Base-by-base conservation (phyloP, 2,329 filamentous ascomycete genomes). In the Talaromyces amestolkiae region DNA sequence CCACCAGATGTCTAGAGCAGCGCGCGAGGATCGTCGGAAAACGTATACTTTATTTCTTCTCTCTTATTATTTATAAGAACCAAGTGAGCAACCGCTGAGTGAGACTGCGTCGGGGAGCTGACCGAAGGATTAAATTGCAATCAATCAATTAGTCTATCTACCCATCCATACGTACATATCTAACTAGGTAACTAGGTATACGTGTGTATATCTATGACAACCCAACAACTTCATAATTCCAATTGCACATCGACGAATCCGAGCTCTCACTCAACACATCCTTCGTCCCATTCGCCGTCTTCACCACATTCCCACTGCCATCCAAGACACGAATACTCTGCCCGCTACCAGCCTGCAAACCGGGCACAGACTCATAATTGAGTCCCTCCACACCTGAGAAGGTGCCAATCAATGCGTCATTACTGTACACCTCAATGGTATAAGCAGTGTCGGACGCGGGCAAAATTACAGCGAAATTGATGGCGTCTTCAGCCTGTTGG, bases 221-320 rank as follows among this genome's bases (percentile, higher is more conserved):
- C 22, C 64, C 64, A 7, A 65, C 64, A 45, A 65, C 64, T 31
- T 65, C 64, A 53, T 65, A 65, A 43, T 65, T 65, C 58, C 58
- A 65, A 47, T 62, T 65, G 27, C 64, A 62, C n/a, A 61, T 15
- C 22, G 59, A 58, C n/a, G 49, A 8, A 47, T 65, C 43, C 17
- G 19, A 3, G 15, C 59, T 62, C 35, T 62, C 31, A 41, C 13
- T 13, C 22, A 65, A 31, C 2, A 65, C 64, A 19, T 58, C 51
- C 8, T 65, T 65, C 10, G 59, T 62, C 24, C 64, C 58, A 17
- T 51, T 65, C 41, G 64, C 64, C 15, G 43, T 22, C 5, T 33
- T 41, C n/a, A 65, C 51, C n/a, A 62, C 49, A 41, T 33, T 58
- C 6, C 61, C 61, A 15, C 22, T 17, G 17, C 51, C 19, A 41